Conservation (phyloP, 129 eudicot genomes). For the Kitagawia praeruptora region DNA sequence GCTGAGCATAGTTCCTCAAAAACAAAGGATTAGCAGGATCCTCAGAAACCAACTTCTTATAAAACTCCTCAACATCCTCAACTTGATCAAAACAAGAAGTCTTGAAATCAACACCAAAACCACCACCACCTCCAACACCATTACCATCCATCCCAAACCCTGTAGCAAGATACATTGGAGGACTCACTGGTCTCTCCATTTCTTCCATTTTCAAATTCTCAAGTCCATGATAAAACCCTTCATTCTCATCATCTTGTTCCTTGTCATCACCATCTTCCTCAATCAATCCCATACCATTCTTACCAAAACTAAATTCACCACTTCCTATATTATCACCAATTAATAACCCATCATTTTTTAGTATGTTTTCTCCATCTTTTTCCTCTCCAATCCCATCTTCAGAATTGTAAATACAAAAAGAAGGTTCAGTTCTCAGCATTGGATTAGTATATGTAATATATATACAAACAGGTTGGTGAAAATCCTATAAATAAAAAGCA, state of each 20-base stretch:
- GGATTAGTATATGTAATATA: not conserved
- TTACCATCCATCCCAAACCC: slow-evolving; percentile 26
- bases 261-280: slow-evolving; percentile 33
- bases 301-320: slow-evolving; percentile 44
- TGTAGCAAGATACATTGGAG: slow-evolving; percentile 21
- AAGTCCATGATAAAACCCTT: slow-evolving; percentile 18
- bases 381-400: slow-evolving; percentile 26
- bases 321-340: slow-evolving; percentile 22
- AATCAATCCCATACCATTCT: slow-evolving; percentile 26
- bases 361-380: slow-evolving; percentile 5
- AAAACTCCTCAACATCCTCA: slow-evolving; percentile 31
- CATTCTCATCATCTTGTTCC: slow-evolving; percentile 19
- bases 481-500: not conserved
- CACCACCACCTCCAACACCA: slow-evolving; percentile 24
- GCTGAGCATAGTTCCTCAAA: slow-evolving; percentile 61
- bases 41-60: slow-evolving; percentile 35
- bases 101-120: slow-evolving; percentile 9
- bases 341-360: not conserved
- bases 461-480: not conserved
- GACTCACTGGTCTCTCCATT: slow-evolving; percentile 14
- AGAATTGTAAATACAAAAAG: slow-evolving; percentile 52
- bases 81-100: slow-evolving; percentile 13
- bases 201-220: slow-evolving; percentile 23
- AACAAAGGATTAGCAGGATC: slow-evolving; percentile 55
- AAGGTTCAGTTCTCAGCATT: slow-evolving; percentile 63